These are phyloP conservation scores for Diplocarpon mali DNA, from an alignment of 2,329 filamentous ascomycete species.

Conservation along the genomic window DNA sequence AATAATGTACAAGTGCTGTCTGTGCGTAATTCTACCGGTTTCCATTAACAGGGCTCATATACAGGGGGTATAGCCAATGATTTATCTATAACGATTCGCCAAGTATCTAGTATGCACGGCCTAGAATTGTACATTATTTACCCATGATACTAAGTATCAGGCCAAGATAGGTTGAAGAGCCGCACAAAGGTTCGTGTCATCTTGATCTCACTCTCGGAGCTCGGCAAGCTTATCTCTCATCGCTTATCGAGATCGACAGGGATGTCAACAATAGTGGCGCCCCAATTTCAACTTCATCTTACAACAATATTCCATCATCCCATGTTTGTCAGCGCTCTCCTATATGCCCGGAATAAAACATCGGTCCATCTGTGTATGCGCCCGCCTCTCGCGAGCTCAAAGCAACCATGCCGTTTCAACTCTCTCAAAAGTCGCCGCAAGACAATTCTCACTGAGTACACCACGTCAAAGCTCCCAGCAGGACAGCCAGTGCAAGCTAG, in stretches of 20 bases:
- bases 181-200: too few relatives aligned
- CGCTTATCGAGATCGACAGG: slow-evolving; percentile 14
- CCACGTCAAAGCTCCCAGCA: slow-evolving; percentile 16
- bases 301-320: not conserved
- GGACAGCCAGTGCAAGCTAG: slow-evolving; percentile 9
- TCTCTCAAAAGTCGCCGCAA: not conserved
- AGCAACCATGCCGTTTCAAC: slow-evolving; percentile 16
- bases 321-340: slow-evolving; percentile 2
- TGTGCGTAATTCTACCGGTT: too few relatives aligned
- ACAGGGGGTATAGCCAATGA: too few relatives aligned
- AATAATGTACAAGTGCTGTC: too few relatives aligned
- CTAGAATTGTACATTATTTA: too few relatives aligned
- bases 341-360: slow-evolving; percentile 24
- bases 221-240: slow-evolving; percentile 13
- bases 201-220: too few relatives aligned
- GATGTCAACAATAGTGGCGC: slow-evolving; percentile 1
- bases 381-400: slow-evolving; percentile 22
- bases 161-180: too few relatives aligned
- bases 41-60: too few relatives aligned
- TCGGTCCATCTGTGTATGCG: slow-evolving; percentile 16
- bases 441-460: slow-evolving; percentile 16
- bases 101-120: too few relatives aligned
- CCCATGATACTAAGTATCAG: too few relatives aligned
- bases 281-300: not conserved
- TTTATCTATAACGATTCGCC: too few relatives aligned